A percentile compares a stretch with the other conserved stretches of the same genome.
Evolutionary conservation across 345 rosid genomes (phyloP).

Genomic region (Euphorbia lathyris): DNA sequence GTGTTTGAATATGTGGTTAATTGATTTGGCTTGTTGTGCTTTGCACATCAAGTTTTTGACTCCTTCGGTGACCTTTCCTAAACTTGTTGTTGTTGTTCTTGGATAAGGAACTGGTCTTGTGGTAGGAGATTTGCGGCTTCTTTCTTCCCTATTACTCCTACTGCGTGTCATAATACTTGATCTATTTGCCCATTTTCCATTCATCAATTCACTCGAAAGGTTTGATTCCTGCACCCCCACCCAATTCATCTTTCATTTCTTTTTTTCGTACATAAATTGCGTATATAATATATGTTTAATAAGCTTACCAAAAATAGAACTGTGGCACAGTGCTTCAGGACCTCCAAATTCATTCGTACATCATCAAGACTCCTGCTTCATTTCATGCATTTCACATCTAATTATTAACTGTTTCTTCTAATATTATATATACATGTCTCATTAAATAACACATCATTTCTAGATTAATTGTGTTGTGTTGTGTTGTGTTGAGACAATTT

Average conservation of each 20-base stretch:
- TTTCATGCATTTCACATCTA: background rate
- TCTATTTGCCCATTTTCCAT: constrained; percentile 45
- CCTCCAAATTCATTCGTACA: constrained; percentile 87
- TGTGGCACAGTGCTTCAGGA: constrained; percentile 81
- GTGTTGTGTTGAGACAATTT: background rate
- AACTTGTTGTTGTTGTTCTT: constrained; percentile 43
- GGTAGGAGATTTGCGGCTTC: constrained; percentile 41
- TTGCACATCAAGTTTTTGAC: constrained; percentile 52
- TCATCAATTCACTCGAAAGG: constrained; percentile 57
- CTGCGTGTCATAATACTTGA: constrained; percentile 61
- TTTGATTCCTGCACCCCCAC: constrained; percentile 63
- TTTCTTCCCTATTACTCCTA: constrained; percentile 46
- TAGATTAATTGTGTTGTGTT: too few relatives aligned
- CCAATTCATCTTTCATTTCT: too few relatives aligned
- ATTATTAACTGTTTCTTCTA: background rate
- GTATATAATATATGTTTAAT: too few relatives aligned
- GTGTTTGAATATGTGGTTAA: constrained; percentile 51
- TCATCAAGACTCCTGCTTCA: constrained; percentile 74
- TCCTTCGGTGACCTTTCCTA: constrained; percentile 58
- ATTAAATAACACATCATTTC: background rate
- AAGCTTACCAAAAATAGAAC: constrained; percentile 72
- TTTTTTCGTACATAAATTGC: too few relatives aligned
- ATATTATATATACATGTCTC: too few relatives aligned
- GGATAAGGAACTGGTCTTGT: constrained; percentile 63
- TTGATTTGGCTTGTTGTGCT: constrained; percentile 50